A percentile compares a stretch with the other conserved stretches of the same genome.
Conservation (phyloP, 2,329 filamentous ascomycete species). For the Apiospora aurea region DNA sequence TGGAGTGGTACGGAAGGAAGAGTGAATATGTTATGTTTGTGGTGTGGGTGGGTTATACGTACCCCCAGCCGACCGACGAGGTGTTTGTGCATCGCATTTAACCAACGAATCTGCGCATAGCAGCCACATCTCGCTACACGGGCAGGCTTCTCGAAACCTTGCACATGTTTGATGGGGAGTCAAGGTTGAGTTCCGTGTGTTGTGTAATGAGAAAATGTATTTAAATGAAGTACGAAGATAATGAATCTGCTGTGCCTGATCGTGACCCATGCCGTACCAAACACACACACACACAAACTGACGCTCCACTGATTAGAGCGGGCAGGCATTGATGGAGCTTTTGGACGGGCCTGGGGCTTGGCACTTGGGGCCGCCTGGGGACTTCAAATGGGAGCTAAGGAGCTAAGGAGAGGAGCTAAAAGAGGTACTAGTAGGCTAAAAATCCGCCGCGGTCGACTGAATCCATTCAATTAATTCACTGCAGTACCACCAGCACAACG, state of each 20-base stretch:
- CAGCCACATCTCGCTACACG: too few relatives aligned
- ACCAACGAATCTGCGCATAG: too few relatives aligned
- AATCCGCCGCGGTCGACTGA: background rate
- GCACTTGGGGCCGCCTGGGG: too few relatives aligned
- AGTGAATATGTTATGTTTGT: too few relatives aligned
- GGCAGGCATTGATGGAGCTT: background rate
- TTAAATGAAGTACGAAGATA: too few relatives aligned
- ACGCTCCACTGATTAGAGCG: slow-evolving; percentile 4
- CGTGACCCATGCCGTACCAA: too few relatives aligned
- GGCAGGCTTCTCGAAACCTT: too few relatives aligned
- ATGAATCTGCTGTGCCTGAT: background rate
- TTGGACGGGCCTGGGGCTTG: too few relatives aligned
- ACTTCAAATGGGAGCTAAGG: too few relatives aligned
- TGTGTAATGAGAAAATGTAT: background rate
- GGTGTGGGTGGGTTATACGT: background rate
- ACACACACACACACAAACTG: background rate
- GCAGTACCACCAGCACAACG: background rate
- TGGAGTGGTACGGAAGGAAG: too few relatives aligned
- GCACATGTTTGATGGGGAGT: background rate
- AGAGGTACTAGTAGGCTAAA: background rate
- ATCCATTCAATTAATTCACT: too few relatives aligned
- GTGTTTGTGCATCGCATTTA: background rate
- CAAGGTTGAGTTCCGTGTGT: background rate
- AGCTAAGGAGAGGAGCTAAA: too few relatives aligned
- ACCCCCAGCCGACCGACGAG: background rate